Percentiles rank a stretch among this genome's conserved stretches.
These are phyloP conservation scores for Fraxinus greggii DNA, from an alignment of 305 asterid species.

Conservation along the genomic window DNA sequence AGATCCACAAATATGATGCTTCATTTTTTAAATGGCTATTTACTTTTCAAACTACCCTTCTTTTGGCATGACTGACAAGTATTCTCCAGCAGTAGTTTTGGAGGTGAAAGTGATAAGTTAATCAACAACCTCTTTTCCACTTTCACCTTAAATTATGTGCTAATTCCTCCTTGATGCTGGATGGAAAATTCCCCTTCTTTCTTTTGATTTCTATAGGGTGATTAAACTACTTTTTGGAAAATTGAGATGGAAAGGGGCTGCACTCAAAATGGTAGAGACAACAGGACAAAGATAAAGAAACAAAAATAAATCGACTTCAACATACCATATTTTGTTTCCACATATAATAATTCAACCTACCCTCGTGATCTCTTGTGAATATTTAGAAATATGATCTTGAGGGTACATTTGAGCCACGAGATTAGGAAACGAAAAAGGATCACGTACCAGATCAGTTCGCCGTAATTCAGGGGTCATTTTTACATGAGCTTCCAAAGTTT, in stretches of 20 bases:
- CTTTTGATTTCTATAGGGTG: not conserved
- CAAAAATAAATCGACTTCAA: not conserved
- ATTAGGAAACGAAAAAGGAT: slow-evolving; percentile 9
- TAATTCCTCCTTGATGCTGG: not conserved
- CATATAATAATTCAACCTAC: not conserved
- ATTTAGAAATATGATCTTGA: slow-evolving; percentile 3
- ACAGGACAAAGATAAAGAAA: not conserved
- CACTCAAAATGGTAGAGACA: not conserved
- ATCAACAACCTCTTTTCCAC: not conserved
- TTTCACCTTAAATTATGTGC: not conserved
- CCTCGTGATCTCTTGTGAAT: not conserved
- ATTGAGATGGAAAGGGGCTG: not conserved
- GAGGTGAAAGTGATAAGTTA: not conserved
- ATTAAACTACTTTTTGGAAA: not conserved
- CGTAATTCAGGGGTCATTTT: slow-evolving; percentile 84
- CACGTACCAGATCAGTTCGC: slow-evolving; percentile 87
- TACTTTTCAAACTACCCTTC: not conserved
- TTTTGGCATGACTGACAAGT: not conserved
- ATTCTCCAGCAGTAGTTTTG: not conserved
- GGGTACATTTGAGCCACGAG: not conserved
- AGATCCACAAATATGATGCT: not conserved
- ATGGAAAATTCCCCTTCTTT: not conserved
- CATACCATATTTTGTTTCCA: not conserved
- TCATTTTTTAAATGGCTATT: not conserved
- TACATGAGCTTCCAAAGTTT: slow-evolving; percentile 95